A percentile compares a stretch with the other conserved stretches of the same genome.
These are phyloP conservation scores for Saccharomyces pastorianus DNA, from an alignment of 1,139 yeast genomes.

Conservation along the genomic window DNA sequence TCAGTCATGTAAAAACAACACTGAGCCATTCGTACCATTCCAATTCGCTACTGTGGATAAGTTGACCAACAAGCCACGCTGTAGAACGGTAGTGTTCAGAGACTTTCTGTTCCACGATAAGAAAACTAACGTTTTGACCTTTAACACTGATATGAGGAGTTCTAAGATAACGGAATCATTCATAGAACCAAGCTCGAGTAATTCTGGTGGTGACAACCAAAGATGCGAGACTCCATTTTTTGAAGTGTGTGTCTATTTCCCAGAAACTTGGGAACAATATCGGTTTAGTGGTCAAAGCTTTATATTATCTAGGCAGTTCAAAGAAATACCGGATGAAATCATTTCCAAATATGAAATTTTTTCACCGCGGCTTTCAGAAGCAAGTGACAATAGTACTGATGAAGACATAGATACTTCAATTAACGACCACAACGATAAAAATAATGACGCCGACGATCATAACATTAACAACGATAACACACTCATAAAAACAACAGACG, in stretches of 20 bases:
- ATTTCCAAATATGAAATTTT: slow-evolving; percentile 21
- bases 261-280: slow-evolving; percentile 53
- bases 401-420: not conserved
- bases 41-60: slow-evolving; percentile 62
- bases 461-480: slow-evolving; percentile 6
- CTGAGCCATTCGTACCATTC: slow-evolving; percentile 45
- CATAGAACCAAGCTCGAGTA: slow-evolving; percentile 18
- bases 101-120: slow-evolving; percentile 70
- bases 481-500: slow-evolving; percentile 5
- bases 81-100: slow-evolving; percentile 63
- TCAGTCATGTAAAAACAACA: slow-evolving; percentile 42
- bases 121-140: slow-evolving; percentile 57
- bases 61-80: slow-evolving; percentile 43
- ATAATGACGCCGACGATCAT: not conserved
- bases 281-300: slow-evolving; percentile 60
- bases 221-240: slow-evolving; percentile 36
- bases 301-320: slow-evolving; percentile 14
- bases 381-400: not conserved
- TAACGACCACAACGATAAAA: slow-evolving; percentile 4
- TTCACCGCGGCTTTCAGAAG: slow-evolving; percentile 24
- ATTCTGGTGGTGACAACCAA: slow-evolving; percentile 7
- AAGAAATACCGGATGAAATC: slow-evolving; percentile 10
- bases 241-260: slow-evolving; percentile 74
- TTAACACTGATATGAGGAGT: slow-evolving; percentile 68
- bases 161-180: slow-evolving; percentile 46